A percentile compares a stretch with the other conserved stretches of the same genome.
These are phyloP conservation scores for Alternaria angustiovoidea DNA, from an alignment of 2,329 filamentous ascomycete genomes.

Conservation along the genomic window DNA sequence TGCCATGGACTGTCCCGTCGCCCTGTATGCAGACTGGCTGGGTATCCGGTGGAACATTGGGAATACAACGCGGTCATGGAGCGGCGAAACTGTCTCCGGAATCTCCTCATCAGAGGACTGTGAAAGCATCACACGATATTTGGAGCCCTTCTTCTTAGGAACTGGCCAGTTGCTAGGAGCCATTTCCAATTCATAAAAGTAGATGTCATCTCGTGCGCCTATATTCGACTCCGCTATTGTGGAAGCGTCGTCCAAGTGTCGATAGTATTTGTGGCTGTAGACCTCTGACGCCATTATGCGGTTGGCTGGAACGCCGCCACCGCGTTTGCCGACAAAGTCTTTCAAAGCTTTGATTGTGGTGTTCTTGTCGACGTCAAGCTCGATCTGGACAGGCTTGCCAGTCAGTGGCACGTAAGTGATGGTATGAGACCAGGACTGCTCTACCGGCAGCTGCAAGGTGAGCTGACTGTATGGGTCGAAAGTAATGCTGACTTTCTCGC, in stretches of 20 bases:
- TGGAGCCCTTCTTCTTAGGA: constrained; percentile 58
- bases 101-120: constrained; percentile 58
- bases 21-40: constrained; percentile 43
- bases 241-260: constrained; percentile 74
- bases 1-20: constrained; percentile 47
- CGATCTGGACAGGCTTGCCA: constrained; percentile 73
- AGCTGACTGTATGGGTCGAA: constrained; percentile 98
- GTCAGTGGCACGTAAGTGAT: constrained; percentile 81
- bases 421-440: constrained; percentile 78
- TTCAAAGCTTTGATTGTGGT: constrained; percentile 74
- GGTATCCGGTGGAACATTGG: constrained; percentile 71
- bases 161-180: constrained; percentile 79
- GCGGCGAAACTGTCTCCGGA: constrained; percentile 65
- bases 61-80: constrained; percentile 73
- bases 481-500: constrained; percentile 95
- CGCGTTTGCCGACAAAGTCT: constrained; percentile 64
- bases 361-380: constrained; percentile 82
- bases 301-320: constrained; percentile 61
- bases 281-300: constrained; percentile 83
- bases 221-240: constrained; percentile 77
- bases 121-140: constrained; percentile 56
- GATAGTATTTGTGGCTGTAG: constrained; percentile 85
- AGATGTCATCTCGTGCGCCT: constrained; percentile 66
- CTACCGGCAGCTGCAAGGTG: constrained; percentile 87
- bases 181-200: constrained; percentile 79